Percentiles rank a stretch among this genome's conserved stretches.
These are phyloP conservation scores for Sicyos baderoa DNA, from an alignment of 306 rosid species.

Conservation along the genomic window DNA sequence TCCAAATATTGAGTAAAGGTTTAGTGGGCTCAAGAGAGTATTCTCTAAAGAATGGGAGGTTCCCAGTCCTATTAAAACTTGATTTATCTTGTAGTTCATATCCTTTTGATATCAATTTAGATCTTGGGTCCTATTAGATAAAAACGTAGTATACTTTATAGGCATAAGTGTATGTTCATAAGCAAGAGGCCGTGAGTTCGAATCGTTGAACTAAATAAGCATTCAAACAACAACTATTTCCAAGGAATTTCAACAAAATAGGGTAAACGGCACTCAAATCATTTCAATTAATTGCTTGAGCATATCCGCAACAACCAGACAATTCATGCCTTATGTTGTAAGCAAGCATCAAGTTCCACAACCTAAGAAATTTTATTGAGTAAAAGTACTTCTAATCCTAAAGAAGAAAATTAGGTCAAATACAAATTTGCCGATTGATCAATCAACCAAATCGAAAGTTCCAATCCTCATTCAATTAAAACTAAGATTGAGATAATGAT, in stretches of 20 bases:
- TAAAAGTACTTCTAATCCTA: neutral
- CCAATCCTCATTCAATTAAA: neutral
- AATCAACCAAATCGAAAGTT: neutral
- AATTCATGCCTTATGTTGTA: neutral
- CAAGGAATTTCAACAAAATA: neutral
- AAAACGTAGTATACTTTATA: too few relatives aligned
- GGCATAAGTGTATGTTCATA: too few relatives aligned
- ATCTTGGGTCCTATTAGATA: too few relatives aligned
- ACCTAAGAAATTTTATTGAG: neutral
- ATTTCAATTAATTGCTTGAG: neutral
- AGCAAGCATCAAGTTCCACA: neutral
- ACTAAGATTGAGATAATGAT: neutral
- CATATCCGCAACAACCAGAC: neutral
- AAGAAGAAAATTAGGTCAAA: conserved; percentile 4
- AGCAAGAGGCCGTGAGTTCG: too few relatives aligned
- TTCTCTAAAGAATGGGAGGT: too few relatives aligned
- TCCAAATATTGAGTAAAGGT: too few relatives aligned
- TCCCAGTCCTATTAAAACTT: too few relatives aligned
- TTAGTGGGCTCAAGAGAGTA: too few relatives aligned
- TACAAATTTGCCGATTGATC: neutral
- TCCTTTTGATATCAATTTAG: too few relatives aligned
- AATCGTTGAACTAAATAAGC: neutral
- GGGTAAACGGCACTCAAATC: neutral
- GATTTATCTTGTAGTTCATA: too few relatives aligned
- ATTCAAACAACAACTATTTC: neutral